A percentile compares a stretch with the other conserved stretches of the same genome.
These are phyloP conservation scores for Aspergillus fijiensis DNA, from an alignment of 2,329 filamentous ascomycete genomes.

Conservation along the genomic window DNA sequence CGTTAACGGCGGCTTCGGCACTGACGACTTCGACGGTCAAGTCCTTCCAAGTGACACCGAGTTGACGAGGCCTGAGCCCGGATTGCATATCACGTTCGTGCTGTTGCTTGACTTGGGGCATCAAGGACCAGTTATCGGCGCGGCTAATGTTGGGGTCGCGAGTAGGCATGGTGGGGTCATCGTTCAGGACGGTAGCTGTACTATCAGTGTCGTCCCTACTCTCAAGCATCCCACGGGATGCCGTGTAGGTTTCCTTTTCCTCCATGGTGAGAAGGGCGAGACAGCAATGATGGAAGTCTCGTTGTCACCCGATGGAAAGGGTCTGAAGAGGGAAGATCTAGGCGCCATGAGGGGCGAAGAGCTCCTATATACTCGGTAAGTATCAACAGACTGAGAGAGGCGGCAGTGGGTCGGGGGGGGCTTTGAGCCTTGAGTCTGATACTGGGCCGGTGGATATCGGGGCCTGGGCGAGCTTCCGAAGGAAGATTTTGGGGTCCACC, in stretches of 20 bases:
- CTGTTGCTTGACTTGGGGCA: conserved; percentile 49
- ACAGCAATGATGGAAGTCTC: neutral
- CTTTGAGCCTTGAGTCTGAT: too few relatives aligned
- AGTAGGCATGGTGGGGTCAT: conserved; percentile 21
- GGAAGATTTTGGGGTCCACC: neutral
- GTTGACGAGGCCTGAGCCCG: conserved; percentile 49
- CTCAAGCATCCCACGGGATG: neutral
- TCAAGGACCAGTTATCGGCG: conserved; percentile 52
- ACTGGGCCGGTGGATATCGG: neutral
- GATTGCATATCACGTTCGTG: conserved; percentile 48
- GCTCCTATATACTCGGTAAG: neutral
- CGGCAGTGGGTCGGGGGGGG: neutral
- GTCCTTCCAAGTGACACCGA: conserved; percentile 66
- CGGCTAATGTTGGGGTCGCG: conserved; percentile 12
- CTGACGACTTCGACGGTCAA: conserved; percentile 63
- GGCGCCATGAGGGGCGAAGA: neutral
- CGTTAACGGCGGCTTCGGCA: conserved; percentile 63
- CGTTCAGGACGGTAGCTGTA: conserved; percentile 26
- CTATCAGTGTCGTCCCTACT: conserved; percentile 29
- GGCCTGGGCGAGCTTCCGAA: neutral
- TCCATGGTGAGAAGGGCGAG: neutral
- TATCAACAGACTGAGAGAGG: neutral
- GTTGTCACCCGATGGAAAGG: neutral
- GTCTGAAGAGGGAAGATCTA: neutral
- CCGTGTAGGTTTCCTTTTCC: neutral